A percentile compares a stretch with the other conserved stretches of the same genome.
These are phyloP conservation scores for Amanita thiersii DNA, from an alignment of 768 basidiomycete genomes.

Conservation along the genomic window DNA sequence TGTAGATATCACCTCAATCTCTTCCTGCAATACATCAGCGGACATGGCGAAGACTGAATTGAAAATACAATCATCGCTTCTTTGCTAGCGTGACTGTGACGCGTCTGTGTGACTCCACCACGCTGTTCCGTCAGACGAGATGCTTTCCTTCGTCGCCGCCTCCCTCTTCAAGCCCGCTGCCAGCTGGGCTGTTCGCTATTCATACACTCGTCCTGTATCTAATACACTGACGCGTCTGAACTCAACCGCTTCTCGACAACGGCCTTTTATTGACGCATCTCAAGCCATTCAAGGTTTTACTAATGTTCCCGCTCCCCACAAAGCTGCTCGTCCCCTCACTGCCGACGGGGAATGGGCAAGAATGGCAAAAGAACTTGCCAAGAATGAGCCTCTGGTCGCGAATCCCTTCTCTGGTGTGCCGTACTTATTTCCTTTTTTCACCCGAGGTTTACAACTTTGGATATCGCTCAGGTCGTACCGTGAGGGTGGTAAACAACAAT, in stretches of 20 bases:
- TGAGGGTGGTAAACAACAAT: slow-evolving; percentile 34
- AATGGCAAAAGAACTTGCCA: slow-evolving; percentile 6
- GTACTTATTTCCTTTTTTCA: slow-evolving; percentile 5
- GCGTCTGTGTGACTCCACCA: not conserved
- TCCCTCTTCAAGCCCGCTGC: not conserved
- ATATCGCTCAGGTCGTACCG: slow-evolving; percentile 64
- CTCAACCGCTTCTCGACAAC: no score
- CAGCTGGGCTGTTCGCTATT: no score
- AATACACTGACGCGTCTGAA: no score
- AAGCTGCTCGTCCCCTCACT: not conserved
- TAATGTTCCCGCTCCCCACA: no score
- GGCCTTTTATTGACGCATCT: no score
- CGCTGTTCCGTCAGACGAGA: no score
- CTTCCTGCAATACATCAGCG: slow-evolving; percentile 68
- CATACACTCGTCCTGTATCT: no score
- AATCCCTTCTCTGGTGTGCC: slow-evolving; percentile 50
- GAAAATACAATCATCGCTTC: slow-evolving; percentile 5
- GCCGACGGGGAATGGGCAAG: slow-evolving; percentile 1
- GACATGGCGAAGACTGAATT: slow-evolving; percentile 36
- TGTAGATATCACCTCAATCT: slow-evolving; percentile 65
- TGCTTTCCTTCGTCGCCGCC: slow-evolving; percentile 3
- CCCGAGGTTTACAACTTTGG: slow-evolving; percentile 7
- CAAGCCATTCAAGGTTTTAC: no score
- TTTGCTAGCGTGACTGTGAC: slow-evolving; percentile 3
- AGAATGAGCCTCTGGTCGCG: slow-evolving; percentile 22